Evolutionary conservation across 1,284 basidiomycete species (phyloP).

Genomic region (Sanghuangporus weigelae): DNA sequence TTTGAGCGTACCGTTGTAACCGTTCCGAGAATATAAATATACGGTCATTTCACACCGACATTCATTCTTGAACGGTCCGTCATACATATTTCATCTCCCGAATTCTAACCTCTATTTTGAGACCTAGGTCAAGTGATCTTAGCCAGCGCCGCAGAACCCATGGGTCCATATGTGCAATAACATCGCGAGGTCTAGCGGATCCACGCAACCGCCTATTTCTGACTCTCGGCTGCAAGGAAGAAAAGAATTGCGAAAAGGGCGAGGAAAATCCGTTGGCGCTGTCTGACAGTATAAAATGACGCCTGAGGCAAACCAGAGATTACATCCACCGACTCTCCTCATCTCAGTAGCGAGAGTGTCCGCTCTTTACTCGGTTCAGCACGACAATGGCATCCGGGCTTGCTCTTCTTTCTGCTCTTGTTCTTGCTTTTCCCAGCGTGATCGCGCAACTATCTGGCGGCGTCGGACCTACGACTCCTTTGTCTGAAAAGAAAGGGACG

Average conservation of each 20-base stretch:
- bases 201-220: not conserved
- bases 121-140: not conserved
- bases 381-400: constrained; percentile 10
- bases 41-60: not conserved
- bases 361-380: not conserved
- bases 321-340: not conserved
- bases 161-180: not conserved
- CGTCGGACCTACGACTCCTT: constrained; percentile 27
- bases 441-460: constrained; percentile 26
- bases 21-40: not conserved
- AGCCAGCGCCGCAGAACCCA: not conserved
- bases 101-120: not conserved
- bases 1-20: no score
- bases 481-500: constrained; percentile 24
- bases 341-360: not conserved
- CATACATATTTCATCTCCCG: not conserved
- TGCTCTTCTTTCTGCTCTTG: not conserved
- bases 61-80: not conserved
- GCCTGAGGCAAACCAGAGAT: not conserved
- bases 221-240: not conserved
- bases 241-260: not conserved
- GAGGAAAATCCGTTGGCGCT: not conserved
- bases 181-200: not conserved
- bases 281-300: not conserved
- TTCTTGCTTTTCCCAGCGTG: not conserved